These are phyloP conservation scores for Albifimbria verrucaria DNA, from an alignment of 2,329 filamentous ascomycete genomes.

Conservation along the genomic window DNA sequence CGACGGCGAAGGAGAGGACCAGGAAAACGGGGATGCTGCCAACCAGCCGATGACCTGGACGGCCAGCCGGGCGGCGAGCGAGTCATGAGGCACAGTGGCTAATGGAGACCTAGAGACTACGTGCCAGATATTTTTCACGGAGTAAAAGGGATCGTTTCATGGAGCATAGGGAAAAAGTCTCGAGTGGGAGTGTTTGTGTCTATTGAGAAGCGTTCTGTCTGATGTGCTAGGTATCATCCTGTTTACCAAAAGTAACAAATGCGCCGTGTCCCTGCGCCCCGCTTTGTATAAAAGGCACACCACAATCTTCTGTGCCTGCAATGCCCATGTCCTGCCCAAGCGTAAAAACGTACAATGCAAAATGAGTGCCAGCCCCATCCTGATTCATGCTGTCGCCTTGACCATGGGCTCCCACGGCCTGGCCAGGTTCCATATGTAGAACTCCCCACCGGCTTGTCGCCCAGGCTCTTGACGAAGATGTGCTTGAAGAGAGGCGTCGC, in stretches of 20 bases:
- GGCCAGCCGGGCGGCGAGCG: conserved; percentile 12
- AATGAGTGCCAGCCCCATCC: conserved; percentile 2
- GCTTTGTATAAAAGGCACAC: not conserved
- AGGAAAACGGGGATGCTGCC: conserved; percentile 15
- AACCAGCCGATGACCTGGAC: conserved; percentile 5
- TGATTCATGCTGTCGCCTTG: conserved; percentile 30
- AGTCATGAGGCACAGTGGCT: conserved; percentile 5
- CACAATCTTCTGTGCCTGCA: not conserved
- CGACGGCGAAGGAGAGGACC: conserved; percentile 37
- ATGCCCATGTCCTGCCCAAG: not conserved
- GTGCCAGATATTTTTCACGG: not conserved
- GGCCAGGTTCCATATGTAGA: conserved; percentile 39
- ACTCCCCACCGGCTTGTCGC: conserved; percentile 29
- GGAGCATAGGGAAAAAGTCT: too few species aligned
- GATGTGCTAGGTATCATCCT: not conserved
- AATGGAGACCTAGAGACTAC: not conserved
- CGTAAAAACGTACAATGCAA: not conserved
- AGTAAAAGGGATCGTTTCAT: too few species aligned
- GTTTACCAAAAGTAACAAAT: not conserved
- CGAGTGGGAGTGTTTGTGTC: not conserved
- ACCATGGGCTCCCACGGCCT: conserved; percentile 41
- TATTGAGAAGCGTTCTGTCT: not conserved
- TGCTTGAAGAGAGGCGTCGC: conserved; percentile 27
- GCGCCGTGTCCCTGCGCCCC: not conserved
- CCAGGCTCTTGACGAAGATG: conserved; percentile 32